Conservation (phyloP, 805 yeast genomes). For the Lachancea fermentati region DNA sequence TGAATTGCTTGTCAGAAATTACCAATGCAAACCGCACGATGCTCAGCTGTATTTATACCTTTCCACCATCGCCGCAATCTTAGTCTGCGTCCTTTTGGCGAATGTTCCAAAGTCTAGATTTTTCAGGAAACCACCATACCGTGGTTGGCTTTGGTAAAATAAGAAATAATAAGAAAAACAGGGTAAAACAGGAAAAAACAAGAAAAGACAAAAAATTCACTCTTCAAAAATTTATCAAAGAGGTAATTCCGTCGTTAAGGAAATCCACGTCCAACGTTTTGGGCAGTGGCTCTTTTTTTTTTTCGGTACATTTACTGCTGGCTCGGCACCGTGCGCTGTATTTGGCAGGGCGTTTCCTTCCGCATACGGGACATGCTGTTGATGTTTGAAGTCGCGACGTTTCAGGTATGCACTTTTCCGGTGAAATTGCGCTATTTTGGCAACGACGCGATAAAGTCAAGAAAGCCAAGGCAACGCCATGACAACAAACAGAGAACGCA, state of each 20-base stretch:
- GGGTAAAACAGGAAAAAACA: neutral
- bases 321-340: neutral
- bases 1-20: too few relatives aligned
- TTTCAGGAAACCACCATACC: neutral
- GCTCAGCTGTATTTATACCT: neutral
- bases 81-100: neutral
- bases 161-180: neutral
- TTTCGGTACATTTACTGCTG: neutral
- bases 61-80: neutral
- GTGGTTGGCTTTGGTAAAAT: neutral
- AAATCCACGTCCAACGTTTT: neutral
- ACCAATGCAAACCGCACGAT: too few relatives aligned
- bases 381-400: neutral
- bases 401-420: neutral
- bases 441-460: constrained; percentile 2
- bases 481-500: constrained; percentile 25
- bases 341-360: neutral
- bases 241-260: neutral
- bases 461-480: constrained; percentile 25
- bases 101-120: neutral
- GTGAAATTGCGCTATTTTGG: neutral
- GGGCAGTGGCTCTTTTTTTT: too few relatives aligned
- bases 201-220: too few relatives aligned
- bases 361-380: neutral
- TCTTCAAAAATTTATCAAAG: neutral